phyloP scores from a whole-genome alignment of 2,329 filamentous ascomycete species.

The Raffaelea deltoideospora region DNA sequence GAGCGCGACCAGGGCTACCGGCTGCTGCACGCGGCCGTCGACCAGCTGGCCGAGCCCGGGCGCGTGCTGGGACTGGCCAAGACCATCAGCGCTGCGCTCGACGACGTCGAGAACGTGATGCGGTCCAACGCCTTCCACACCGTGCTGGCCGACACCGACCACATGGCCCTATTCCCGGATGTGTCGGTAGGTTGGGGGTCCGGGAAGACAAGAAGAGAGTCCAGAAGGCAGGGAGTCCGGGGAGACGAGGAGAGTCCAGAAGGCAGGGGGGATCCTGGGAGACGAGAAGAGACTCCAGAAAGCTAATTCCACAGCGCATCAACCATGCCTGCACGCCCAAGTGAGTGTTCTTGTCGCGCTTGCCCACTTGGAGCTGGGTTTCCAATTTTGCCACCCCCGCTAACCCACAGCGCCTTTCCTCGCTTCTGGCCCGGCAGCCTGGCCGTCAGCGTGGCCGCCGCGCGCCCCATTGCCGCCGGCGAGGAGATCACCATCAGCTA shows the following conservation, averaged over 20 bases:
- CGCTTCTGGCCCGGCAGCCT: slow-evolving; percentile 14
- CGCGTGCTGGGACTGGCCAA: slow-evolving; percentile 14
- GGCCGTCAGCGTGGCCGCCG: slow-evolving; percentile 10
- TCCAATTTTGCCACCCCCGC: not conserved
- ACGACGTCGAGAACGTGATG: slow-evolving; percentile 19
- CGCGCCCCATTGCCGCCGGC: slow-evolving; percentile 10
- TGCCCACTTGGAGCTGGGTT: not conserved
- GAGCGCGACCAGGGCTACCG: slow-evolving; percentile 13
- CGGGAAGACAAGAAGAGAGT: not conserved
- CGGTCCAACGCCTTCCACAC: slow-evolving; percentile 20
- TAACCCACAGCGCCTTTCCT: slow-evolving; percentile 15
- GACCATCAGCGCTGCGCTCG: slow-evolving; percentile 13
- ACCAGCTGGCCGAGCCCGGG: slow-evolving; percentile 14
- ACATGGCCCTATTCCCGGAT: slow-evolving; percentile 10
- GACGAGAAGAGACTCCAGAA: not conserved
- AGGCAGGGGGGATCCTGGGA: not conserved
- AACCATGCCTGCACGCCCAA: slow-evolving; percentile 22
- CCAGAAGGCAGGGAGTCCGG: too few species aligned
- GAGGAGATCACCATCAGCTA: slow-evolving; percentile 16
- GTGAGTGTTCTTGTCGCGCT: slow-evolving; percentile 10
- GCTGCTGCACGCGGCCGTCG: slow-evolving; percentile 15
- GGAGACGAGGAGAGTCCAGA: not conserved
- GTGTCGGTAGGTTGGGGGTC: slow-evolving; percentile 1
- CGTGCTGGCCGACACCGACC: slow-evolving; percentile 10
- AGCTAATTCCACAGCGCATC: slow-evolving; percentile 8